A percentile compares a stretch with the other conserved stretches of the same genome.
Conservation (phyloP, 768 basidiomycete genomes). For the Sporobolomyces phaffii region DNA sequence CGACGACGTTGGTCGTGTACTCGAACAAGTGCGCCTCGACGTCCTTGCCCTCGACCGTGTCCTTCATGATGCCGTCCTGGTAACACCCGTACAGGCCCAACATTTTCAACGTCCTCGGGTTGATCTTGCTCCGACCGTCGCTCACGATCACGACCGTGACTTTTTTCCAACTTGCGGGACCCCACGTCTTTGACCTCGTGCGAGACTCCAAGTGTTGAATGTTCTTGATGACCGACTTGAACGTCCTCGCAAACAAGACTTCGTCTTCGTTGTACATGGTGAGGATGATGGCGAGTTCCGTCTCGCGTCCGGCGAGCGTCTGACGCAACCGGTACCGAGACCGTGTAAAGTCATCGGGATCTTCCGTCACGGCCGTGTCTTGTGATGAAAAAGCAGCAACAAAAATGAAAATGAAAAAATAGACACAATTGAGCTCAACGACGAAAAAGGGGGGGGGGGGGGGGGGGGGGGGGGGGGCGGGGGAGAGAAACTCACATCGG, state of each 20-base stretch:
- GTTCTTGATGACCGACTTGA: slow-evolving; percentile 46
- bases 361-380: slow-evolving; percentile 27
- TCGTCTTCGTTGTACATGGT: slow-evolving; percentile 73
- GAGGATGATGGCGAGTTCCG: slow-evolving; percentile 84
- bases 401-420: too few species aligned
- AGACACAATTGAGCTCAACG: too few species aligned
- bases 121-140: slow-evolving; percentile 48
- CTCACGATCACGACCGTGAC: slow-evolving; percentile 48
- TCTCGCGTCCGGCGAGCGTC: slow-evolving; percentile 66
- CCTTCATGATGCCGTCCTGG: slow-evolving; percentile 42
- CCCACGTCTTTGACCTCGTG: slow-evolving; percentile 45
- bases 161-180: slow-evolving; percentile 45
- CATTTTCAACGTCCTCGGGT: slow-evolving; percentile 62
- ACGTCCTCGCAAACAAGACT: slow-evolving; percentile 12
- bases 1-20: slow-evolving; percentile 77
- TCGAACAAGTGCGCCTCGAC: slow-evolving; percentile 59
- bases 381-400: background rate
- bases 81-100: slow-evolving; percentile 64
- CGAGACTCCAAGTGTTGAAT: slow-evolving; percentile 44
- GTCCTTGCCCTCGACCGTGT: slow-evolving; percentile 63
- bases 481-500: slow-evolving; percentile 53
- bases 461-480: too few species aligned
- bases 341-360: slow-evolving; percentile 35
- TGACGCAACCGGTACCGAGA: slow-evolving; percentile 79
- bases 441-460: too few species aligned